A percentile compares a stretch with the other conserved stretches of the same genome.
Evolutionary conservation across 192 early-diverging fungal species (phyloP).

Genomic region (Umbelopsis vinacea): DNA sequence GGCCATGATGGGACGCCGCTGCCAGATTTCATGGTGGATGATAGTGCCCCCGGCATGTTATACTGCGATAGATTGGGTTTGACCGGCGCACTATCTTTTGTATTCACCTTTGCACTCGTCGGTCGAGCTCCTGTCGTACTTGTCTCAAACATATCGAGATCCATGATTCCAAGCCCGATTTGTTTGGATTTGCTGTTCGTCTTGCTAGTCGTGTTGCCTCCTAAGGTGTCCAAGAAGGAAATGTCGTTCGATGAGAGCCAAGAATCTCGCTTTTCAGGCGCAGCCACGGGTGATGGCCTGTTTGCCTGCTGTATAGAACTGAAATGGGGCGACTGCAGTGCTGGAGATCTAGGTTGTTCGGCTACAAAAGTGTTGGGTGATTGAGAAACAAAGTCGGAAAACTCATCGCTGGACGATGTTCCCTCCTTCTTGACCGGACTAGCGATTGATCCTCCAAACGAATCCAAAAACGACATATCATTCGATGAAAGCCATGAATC

Average conservation of each 20-base stretch:
- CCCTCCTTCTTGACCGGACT: no score
- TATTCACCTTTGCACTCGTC: background rate
- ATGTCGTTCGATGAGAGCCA: background rate
- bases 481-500: no score
- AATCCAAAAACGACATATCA: no score
- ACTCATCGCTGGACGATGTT: no score
- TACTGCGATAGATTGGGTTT: background rate
- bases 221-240: background rate
- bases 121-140: background rate
- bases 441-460: no score
- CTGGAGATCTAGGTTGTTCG: background rate
- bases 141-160: slow-evolving; percentile 11
- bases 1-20: background rate
- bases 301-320: background rate
- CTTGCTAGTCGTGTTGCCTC: background rate
- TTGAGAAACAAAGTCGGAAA: background rate
- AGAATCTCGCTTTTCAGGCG: background rate
- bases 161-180: background rate
- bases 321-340: background rate
- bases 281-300: background rate
- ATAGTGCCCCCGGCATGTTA: background rate
- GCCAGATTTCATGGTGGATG: no score
- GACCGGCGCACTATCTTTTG: background rate
- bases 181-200: background rate
- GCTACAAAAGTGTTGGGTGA: background rate